A percentile compares a stretch with the other conserved stretches of the same genome.
Evolutionary conservation across 805 yeast species (phyloP).

Genomic region (Metschnikowia bowlesiae): DNA sequence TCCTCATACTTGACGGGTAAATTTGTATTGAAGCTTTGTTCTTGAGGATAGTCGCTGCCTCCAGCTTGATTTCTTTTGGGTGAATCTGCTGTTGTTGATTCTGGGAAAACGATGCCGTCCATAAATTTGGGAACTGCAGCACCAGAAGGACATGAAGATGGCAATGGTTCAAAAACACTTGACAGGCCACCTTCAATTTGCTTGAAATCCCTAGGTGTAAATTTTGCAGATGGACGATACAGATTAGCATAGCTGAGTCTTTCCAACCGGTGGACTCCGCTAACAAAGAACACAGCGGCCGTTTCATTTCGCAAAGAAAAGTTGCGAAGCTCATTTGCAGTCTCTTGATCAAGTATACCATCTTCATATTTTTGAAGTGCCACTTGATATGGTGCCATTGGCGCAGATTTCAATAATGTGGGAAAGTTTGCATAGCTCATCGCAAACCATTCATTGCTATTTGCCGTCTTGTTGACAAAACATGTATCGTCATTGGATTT

Average conservation of each 20-base stretch:
- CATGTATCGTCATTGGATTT: slow-evolving; percentile 33
- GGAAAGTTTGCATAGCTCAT: slow-evolving; percentile 76
- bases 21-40: not conserved
- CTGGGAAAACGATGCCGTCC: slow-evolving; percentile 35
- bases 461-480: slow-evolving; percentile 64
- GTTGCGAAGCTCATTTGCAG: slow-evolving; percentile 14
- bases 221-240: slow-evolving; percentile 36
- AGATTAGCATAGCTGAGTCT: slow-evolving; percentile 25
- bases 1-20: not conserved
- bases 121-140: slow-evolving; percentile 24
- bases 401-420: slow-evolving; percentile 75
- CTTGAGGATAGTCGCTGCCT: not conserved
- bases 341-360: slow-evolving; percentile 9
- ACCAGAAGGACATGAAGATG: not conserved
- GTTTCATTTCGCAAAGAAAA: slow-evolving; percentile 8
- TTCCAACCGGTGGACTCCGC: slow-evolving; percentile 35
- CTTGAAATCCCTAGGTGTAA: slow-evolving; percentile 16
- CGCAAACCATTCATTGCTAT: slow-evolving; percentile 76
- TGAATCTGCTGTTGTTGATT: slow-evolving; percentile 4
- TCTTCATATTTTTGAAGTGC: slow-evolving; percentile 26
- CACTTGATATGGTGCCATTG: slow-evolving; percentile 59
- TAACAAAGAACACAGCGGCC: slow-evolving; percentile 25
- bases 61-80: not conserved
- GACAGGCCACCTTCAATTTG: slow-evolving; percentile 22
- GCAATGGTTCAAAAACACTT: not conserved